Base-by-base conservation (phyloP, 2,329 filamentous ascomycete genomes). In the Massarina eburnea region DNA sequence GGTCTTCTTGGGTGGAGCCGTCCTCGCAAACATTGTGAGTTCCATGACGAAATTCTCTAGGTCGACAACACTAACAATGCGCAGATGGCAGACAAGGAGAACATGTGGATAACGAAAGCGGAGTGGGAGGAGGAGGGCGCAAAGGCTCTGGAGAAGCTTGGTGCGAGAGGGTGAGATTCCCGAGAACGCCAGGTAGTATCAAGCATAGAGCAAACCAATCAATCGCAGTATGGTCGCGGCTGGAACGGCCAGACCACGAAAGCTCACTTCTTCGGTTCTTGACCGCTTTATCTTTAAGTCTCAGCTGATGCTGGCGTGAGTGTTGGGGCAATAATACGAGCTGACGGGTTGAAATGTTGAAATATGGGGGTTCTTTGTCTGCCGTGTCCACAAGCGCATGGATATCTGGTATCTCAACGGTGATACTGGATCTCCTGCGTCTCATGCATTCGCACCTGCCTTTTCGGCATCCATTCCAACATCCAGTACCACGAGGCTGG, bases 1-100 rank as follows among this genome's bases (percentile, higher is more conserved):
- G 91, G 94, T 99, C n/a, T 97, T 99, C 80, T 76, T 99, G 45
- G 94, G 94, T 47, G 94, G 94, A 61, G 94, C 94, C 20, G 94
- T 99, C 52, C 78, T 99, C 63, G 94, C 94, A 61, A 97, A 97
- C 71, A 95, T 99, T 72, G 80, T 82, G 73, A 68, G 78, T 71
- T 12, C 26, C 15, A 8, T n/a, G 27, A 8, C 14, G 19, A 7
- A 6, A 12, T 8, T 14, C 7, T 4, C 24, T 18, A n/a, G 9
- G 20, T 22, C 24, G 20, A 42, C 29, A 15, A 17, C 39, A 9
- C 61, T 63, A 41, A 65, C 42, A 18, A 22, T n/a, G 21, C 21
- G 12, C 49, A 82, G 80, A 97, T 99, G 88, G 91, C 94, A 36
- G 91, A 97, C 75, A 97, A 96, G 77, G 90, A 96, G 72, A 88